Conservation (phyloP, 306 rosid genomes). For the Lablab purpureus region DNA sequence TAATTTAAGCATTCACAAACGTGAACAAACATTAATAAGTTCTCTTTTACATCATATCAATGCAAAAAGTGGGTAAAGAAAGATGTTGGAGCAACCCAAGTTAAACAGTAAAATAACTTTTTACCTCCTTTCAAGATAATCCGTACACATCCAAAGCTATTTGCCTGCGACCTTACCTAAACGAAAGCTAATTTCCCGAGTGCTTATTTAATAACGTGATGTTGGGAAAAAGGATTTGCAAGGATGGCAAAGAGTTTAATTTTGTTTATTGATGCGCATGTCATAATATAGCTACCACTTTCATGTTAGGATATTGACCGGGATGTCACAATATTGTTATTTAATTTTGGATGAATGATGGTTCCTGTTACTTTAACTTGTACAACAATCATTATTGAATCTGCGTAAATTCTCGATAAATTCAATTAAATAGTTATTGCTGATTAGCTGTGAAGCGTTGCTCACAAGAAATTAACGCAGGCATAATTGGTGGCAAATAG, state of each 20-base stretch:
- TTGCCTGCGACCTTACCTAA: constrained; percentile 30
- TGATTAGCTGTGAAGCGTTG: not conserved
- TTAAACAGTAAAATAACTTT: not conserved
- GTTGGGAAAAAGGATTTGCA: not conserved
- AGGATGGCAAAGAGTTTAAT: not conserved
- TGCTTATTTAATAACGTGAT: constrained; percentile 19
- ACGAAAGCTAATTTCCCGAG: constrained; percentile 4
- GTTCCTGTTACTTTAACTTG: not conserved
- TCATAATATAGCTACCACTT: not conserved
- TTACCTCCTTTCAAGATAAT: not conserved
- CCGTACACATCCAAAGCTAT: constrained; percentile 7
- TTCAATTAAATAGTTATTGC: constrained; percentile 7
- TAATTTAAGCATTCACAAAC: not conserved
- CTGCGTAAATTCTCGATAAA: not conserved
- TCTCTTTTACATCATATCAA: not conserved
- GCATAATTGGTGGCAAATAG: not conserved
- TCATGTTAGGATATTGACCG: not conserved
- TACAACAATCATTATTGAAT: not conserved
- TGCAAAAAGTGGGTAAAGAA: constrained; percentile 11
- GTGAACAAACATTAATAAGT: not conserved
- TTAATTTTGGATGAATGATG: not conserved
- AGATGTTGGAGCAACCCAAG: not conserved
- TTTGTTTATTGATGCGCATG: constrained; percentile 29
- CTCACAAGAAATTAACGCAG: not conserved
- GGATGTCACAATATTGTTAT: not conserved